Base-by-base conservation (phyloP, 2,329 filamentous ascomycete species). In the Botrytis medusae region DNA sequence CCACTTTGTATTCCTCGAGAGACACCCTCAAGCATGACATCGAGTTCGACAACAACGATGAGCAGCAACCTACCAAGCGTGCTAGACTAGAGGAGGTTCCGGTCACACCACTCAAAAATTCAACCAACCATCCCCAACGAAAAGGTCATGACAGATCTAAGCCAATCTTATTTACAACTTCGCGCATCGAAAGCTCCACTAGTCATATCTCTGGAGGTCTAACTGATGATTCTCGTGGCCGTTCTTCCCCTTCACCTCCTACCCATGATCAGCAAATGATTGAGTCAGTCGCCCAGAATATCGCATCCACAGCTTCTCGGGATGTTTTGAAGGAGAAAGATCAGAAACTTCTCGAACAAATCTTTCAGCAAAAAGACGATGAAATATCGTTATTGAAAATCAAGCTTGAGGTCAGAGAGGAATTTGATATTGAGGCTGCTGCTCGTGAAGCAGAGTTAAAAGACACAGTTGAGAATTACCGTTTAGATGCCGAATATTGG, bases 331-430 rank as follows among this genome's bases (percentile, higher is more conserved):
- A n/a, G 7, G 3, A 29, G 34, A 32, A 32, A 54, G 32, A 40
- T 20, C 8, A 29, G 3, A 7, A 34, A 2, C 0, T 2, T 14
- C 5, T 54, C 32, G 1, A 40, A 34, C 48, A 1, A 8, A 10
- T 67, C 7, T 14, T 67, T 8, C 14, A 54, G 10, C 64, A 67
- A 8, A 67, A 51, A 4, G 14, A 54, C 14, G 8, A 10, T 5
- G 46, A 67, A 25, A 67, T 67, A 10, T 1, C 9, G 14, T 1
- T 2, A 10, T 40, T 67, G 4, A 40, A 29, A 6, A 20, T 40
- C 16, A 20, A 67, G 32, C 32, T 67, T 12, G 46, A 37, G 8
- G 32, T 51, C 9, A 67, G 64, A 25, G 64, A 67, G 10, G 48
- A 16, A 1, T 22, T 67, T 12, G 32, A 46, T 16, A 1, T 25